These are phyloP conservation scores for Scheffersomyces illinoinensis DNA, from an alignment of 1,139 yeast genomes.

Conservation along the genomic window DNA sequence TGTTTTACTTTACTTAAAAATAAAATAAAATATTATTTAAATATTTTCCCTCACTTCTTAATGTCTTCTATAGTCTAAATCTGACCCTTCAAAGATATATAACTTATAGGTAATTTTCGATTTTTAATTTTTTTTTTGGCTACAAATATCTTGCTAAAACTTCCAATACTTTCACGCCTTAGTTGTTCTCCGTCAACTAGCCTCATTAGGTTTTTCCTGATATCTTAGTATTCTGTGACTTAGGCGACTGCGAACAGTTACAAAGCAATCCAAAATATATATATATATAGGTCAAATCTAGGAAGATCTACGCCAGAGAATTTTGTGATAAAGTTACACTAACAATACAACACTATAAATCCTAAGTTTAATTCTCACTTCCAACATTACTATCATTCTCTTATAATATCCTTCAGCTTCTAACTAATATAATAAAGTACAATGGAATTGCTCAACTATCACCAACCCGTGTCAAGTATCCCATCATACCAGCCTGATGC, in stretches of 20 bases:
- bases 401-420: background rate
- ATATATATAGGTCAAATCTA: background rate
- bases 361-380: background rate
- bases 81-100: background rate
- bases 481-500: conserved; percentile 6
- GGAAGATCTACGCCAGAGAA: background rate
- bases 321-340: background rate
- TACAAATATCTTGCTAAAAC: conserved; percentile 10
- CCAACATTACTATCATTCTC: background rate
- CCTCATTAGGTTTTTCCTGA: background rate
- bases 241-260: conserved; percentile 1
- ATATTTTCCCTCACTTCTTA: background rate
- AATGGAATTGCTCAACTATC: conserved; percentile 12
- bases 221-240: background rate
- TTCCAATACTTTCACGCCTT: conserved; percentile 11
- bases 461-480: background rate
- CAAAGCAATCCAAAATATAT: background rate
- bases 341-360: background rate
- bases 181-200: conserved; percentile 1
- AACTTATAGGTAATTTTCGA: background rate
- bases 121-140: conserved; percentile 4
- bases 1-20: background rate
- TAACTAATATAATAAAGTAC: conserved; percentile 1
- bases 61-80: background rate
- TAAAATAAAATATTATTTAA: too few relatives aligned